Evolutionary conservation across 2,329 filamentous ascomycete species (phyloP).

Genomic region (Xylariomycetidae sp.): DNA sequence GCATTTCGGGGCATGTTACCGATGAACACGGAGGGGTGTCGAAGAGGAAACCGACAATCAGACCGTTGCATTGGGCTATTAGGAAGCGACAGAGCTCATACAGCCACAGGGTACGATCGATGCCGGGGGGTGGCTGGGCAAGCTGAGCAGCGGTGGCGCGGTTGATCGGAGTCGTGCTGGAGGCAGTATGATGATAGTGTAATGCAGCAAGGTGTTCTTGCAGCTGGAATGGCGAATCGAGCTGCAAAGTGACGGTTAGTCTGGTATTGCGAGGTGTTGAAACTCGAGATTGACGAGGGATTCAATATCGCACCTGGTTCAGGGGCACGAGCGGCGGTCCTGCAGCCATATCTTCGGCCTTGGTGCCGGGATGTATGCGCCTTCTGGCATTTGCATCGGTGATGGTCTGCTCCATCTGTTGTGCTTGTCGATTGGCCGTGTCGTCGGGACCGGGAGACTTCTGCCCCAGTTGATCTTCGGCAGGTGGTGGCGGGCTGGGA

Average conservation of each 20-base stretch:
- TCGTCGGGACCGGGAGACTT: conserved; percentile 56
- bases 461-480: conserved; percentile 86
- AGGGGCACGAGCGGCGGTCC: conserved; percentile 85
- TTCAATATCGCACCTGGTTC: conserved; percentile 59
- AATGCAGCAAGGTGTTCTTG: conserved; percentile 95
- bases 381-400: conserved; percentile 72
- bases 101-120: conserved; percentile 88
- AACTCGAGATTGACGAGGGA: no score
- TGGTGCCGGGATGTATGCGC: conserved; percentile 88
- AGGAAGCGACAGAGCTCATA: conserved; percentile 97
- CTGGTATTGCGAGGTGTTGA: no score
- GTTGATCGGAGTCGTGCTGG: conserved; percentile 66
- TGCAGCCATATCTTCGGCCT: conserved; percentile 85
- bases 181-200: conserved; percentile 72
- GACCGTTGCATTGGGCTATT: conserved; percentile 86
- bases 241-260: conserved; percentile 43
- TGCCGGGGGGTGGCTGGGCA: conserved; percentile 72
- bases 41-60: conserved; percentile 89
- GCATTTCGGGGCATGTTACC: conserved; percentile 93
- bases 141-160: conserved; percentile 71
- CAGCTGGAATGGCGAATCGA: conserved; percentile 94
- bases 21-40: conserved; percentile 86
- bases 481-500: conserved; percentile 88
- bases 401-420: conserved; percentile 58
- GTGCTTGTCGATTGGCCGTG: conserved; percentile 50